A percentile compares a stretch with the other conserved stretches of the same genome.
Conservation (phyloP, 108 stramenopile genomes). For the Asterionellopsis glacialis region DNA sequence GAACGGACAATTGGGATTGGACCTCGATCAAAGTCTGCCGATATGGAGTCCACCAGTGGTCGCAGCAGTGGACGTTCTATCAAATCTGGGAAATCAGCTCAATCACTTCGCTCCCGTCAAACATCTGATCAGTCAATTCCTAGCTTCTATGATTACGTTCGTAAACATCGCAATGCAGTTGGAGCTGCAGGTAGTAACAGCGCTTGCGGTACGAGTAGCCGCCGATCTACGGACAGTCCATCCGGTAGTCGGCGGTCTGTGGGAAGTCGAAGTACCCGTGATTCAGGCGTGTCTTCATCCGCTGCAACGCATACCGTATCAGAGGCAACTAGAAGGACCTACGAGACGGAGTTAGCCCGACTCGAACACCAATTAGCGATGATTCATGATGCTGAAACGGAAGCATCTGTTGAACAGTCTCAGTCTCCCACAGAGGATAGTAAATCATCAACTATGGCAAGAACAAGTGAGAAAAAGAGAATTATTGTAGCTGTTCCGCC, state of each 20-base stretch:
- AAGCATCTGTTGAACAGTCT: neutral
- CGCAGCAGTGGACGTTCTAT: neutral
- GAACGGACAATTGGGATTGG: slow-evolving; percentile 3
- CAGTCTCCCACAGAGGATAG: neutral
- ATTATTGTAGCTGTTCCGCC: slow-evolving; percentile 42
- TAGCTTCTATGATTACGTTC: neutral
- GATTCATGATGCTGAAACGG: slow-evolving; percentile 10
- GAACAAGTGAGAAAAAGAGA: neutral
- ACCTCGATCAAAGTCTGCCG: slow-evolving; percentile 8
- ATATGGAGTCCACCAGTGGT: slow-evolving; percentile 11
- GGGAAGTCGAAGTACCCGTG: slow-evolving; percentile 11
- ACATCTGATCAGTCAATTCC: neutral
- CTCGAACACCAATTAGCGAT: slow-evolving; percentile 30
- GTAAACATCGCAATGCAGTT: neutral
- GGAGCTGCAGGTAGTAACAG: too few relatives aligned
- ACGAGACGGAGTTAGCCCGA: slow-evolving; percentile 25
- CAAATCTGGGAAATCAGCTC: neutral
- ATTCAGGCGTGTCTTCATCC: neutral
- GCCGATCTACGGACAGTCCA: too few relatives aligned
- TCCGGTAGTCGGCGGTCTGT: slow-evolving; percentile 3
- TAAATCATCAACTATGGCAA: slow-evolving; percentile 1
- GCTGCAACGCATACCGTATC: slow-evolving; percentile 7
- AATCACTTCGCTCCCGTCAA: neutral
- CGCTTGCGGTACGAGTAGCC: too few relatives aligned
- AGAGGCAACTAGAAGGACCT: slow-evolving; percentile 4